Evolutionary conservation across 1,284 basidiomycete species (phyloP), one percentile per base, ranked within the genome.

Genomic region (Ganoderma multipileum): DNA sequence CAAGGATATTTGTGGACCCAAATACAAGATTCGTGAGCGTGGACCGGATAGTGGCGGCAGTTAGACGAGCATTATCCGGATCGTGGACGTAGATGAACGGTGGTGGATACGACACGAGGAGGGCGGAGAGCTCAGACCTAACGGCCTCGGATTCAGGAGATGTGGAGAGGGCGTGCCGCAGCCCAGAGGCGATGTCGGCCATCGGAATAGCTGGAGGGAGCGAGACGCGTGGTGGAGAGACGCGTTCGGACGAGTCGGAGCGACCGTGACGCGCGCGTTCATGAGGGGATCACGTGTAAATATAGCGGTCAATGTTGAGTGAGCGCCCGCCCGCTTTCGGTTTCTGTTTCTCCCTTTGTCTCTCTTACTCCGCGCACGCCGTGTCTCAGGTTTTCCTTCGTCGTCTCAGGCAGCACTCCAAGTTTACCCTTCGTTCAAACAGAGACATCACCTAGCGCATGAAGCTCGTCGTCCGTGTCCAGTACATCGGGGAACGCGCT

Each of bases 71-170:
- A 28, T 85, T 86, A 73, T 82, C 83, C 54, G 87, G 83, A 78
- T 94, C 91, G 71, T 91, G 87, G 39, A 95, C 77, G 78, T 90
- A 91, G 69, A 94, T 84, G 77, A 94, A 94, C 0, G 89, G 83
- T 2, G 91, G 90, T 2, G 90, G 84, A 65, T 79, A 81, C 2
- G 82, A 78, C 5, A 84, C 82, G 12, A 91, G 78, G 12, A 92
- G 83, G 2, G 82, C 79, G 2, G 79, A 79, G 54, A 91, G 73
- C 57, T 89, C 80, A 1, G 75, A 65, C 18, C 77, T 66, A 7
- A 83, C 72, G 2, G 68, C 65, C 16, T 78, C 68, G 66, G 82
- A 81, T 14, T 82, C 82, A 0, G 82, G 76, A 50, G 72, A 63
- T 3, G 39, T 39, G 9, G 66, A 39, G 26, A 71, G 63, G 7